Evolutionary conservation across 352 stramenopile genomes (phyloP).

Genomic region (Globisporangium polare): DNA sequence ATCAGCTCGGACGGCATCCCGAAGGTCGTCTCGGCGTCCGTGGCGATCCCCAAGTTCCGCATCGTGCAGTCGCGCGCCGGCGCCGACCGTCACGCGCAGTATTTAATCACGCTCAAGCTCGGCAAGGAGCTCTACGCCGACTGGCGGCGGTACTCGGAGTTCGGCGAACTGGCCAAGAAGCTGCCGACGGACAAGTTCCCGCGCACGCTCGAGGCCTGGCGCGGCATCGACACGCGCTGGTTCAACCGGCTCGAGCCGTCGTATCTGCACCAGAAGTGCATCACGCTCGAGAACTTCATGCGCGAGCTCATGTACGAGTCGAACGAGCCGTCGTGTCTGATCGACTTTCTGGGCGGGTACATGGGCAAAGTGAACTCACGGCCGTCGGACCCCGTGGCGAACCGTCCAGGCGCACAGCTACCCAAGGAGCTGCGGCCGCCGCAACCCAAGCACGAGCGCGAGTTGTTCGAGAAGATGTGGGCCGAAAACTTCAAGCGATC

Average conservation of each 20-base stretch:
- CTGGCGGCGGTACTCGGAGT: constrained; percentile 87
- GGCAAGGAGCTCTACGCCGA: constrained; percentile 85
- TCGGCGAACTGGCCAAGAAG: constrained; percentile 81
- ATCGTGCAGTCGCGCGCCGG: constrained; percentile 82
- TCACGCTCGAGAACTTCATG: constrained; percentile 86
- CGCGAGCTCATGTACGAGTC: constrained; percentile 89
- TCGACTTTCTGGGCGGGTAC: constrained; percentile 81
- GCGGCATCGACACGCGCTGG: constrained; percentile 78
- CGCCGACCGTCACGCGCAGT: constrained; percentile 80
- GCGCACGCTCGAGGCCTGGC: constrained; percentile 67
- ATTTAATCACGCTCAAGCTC: constrained; percentile 85
- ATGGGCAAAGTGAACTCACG: constrained; percentile 76
- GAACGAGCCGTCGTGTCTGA: constrained; percentile 60
- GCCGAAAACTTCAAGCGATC: constrained; percentile 95
- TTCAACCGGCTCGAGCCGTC: constrained; percentile 85
- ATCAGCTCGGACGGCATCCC: constrained; percentile 68
- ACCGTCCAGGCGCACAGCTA: constrained; percentile 67
- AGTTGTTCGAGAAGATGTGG: constrained; percentile 97
- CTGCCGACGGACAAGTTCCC: constrained; percentile 53
- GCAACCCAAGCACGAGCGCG: constrained; percentile 92
- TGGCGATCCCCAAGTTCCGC: constrained; percentile 86
- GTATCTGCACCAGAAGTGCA: constrained; percentile 86
- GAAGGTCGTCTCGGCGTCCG: constrained; percentile 73
- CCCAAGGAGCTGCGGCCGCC: constrained; percentile 88
- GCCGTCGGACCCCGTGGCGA: constrained; percentile 55